Base-by-base conservation (phyloP, 1,284 basidiomycete genomes). In the Cutaneotrichosporon mucoides region DNA sequence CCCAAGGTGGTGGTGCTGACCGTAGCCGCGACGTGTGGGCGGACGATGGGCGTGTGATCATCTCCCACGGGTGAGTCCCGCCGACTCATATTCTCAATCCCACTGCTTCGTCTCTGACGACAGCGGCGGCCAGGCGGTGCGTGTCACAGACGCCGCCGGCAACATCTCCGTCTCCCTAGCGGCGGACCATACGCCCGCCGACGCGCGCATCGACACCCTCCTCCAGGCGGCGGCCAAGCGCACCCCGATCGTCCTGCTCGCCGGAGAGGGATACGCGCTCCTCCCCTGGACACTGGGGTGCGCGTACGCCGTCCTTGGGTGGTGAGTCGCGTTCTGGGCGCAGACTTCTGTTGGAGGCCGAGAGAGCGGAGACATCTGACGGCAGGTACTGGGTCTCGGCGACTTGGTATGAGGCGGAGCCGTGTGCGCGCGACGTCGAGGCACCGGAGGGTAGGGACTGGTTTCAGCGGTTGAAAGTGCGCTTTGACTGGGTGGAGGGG, bases 361-460 rank as follows among this genome's bases (percentile, higher is more conserved):
- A 24, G 24, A 24, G 24, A 24, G 24, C 24, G 24, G 24, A 24
- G 24, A 24, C 24, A 24, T 24, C 24, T 24, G 24, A 24, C 24
- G 24, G 24, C 24, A 24, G 24, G 24, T 74, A 75, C 61, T 75
- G 72, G 72, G 67, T 75, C 45, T 75, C 70, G 4, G 53, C 57
- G 13, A 63, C 67, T 12, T 75, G 75, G 75, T 70, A 70, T 11
- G 75, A 76, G 56, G 70, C 73, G 4, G 75, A 75, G 49, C 63
- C 66, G 2, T 56, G 52, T 2, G 64, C 61, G 1, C 36, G 46
- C 6, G 66, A 56, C 1, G 46, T 69, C 24, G 38, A 38, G 35
- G 54, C 61, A 7, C 69, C 60, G 0, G 16, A 46, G 1, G 63
- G 57, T 1, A 51, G 68, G 40, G 53, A 60, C 42, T 75, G 64